Base-by-base conservation (phyloP, 2,329 filamentous ascomycete species). In the Cladosporium sp. region DNA sequence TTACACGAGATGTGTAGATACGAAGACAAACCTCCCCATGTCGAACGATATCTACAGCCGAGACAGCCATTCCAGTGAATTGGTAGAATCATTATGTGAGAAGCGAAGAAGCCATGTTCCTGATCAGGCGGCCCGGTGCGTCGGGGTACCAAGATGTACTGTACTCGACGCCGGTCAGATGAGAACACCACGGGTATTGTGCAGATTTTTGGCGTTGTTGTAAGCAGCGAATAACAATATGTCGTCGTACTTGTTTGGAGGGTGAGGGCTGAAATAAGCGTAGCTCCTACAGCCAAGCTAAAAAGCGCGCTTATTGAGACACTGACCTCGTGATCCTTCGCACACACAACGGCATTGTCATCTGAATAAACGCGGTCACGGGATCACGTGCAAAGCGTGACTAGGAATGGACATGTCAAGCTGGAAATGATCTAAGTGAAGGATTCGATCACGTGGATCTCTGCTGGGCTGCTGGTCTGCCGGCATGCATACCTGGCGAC, bases 271-370 rank as follows among this genome's bases (percentile, higher is more conserved):
- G 52, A 31, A 21, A 11, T 55, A 31, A 33, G 52, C 52, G 21
- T 33, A 26, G 33, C 55, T 57, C 31, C 21, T 14, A 40, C 11
- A 57, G 55, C 33, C 31, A 33, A 57, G 33, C 55, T 57, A 57
- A 37, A 40, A 37, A 21, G 33, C 31, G 11, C 33, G 55, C 55
- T 57, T 35, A 16, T 21, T 33, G 33, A 57, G 55, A 57, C 55
- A 57, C 26, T 8, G 23, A 18, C 14, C 55, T 57, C 55, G 55
- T 57, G 55, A 57, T 33, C 18, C 18, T 21, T 7, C 5, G n/a
- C 52, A 31, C 52, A n/a, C 33, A 57, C 33, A 57, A 57, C 31
- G 55, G 55, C 33, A 57, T 57, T 57, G 55, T 57, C 33, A 31
- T 55, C 52, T 46, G 40, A 21, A 21, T 16, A 33, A 29, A 21